A percentile compares a stretch with the other conserved stretches of the same genome.
phyloP scores from a whole-genome alignment of 176 grass and related monocot genomes.

The Carex parvula region DNA sequence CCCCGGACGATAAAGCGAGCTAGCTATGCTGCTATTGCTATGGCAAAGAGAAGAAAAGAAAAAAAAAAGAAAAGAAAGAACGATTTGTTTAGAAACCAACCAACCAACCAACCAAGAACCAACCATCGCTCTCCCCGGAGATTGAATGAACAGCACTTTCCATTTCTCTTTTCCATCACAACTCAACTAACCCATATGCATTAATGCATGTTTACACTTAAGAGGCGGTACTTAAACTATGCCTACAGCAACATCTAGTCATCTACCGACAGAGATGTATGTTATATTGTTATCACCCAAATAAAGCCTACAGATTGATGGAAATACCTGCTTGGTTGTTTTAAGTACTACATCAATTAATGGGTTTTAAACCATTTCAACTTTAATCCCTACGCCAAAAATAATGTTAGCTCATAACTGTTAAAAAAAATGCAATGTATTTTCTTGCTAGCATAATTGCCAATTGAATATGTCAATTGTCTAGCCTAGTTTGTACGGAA shows the following conservation, averaged over 20 bases:
- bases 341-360: not conserved
- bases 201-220: not conserved
- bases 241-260: not conserved
- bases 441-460: not conserved
- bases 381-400: not conserved
- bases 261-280: not conserved
- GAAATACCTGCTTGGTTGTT: not conserved
- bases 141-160: not conserved
- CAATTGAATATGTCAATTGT: not conserved
- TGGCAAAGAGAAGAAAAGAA: conserved; percentile 5
- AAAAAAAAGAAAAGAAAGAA: too few relatives aligned
- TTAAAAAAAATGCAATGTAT: not conserved
- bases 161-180: not conserved
- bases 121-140: not conserved
- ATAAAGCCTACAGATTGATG: not conserved
- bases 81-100: not conserved
- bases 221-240: not conserved
- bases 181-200: not conserved
- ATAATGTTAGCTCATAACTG: not conserved
- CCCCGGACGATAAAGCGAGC: not conserved
- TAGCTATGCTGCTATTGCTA: not conserved
- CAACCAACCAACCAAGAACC: not conserved
- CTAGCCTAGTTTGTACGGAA: not conserved
- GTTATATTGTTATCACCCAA: not conserved
- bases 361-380: not conserved